Evolutionary conservation across 192 early-diverging fungal species (phyloP), one percentile per base, ranked within the genome.

Genomic region (Coemansia sp.): DNA sequence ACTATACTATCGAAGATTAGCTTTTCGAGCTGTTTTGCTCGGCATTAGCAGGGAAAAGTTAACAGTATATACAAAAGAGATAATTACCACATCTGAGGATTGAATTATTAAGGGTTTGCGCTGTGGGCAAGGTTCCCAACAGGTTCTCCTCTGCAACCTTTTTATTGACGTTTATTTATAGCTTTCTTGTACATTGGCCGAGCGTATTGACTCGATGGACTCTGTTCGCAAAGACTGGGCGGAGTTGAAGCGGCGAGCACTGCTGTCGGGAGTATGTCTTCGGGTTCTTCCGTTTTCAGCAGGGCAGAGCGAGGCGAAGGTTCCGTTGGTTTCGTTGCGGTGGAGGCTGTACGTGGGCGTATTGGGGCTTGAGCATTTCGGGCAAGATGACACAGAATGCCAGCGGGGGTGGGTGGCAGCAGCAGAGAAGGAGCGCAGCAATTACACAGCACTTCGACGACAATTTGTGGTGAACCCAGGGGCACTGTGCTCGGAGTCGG

Each of bases 341-440:
- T 76, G 72, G 72, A 65, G 72, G 10, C n/a, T 68, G 4, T 63
- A 60, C n/a, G 49, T 76, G 25, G 72, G 58, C 45, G 15, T 65
- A 4, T 50, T 76, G 17, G 65, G 65, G 7, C 48, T 56, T 17
- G 65, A 76, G 56, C 31, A 31, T 21, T 68, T 76, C 46, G 65
- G 61, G 14, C 39, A 63, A 4, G 65, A 63, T 7, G 72, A 68
- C 40, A 38, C 33, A 18, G 70, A 62, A 21, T 68, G 65, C 33
- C 22, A 18, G 27, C 41, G 53, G 0, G 46, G 56, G 4, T 76
- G 72, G 72, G 17, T n/a, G 2, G 35, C 32, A 17, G 53, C 49
- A 8, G 48, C 46, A 3, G 57, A 50, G 8, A 57, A 63, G 38
- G 72, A 76, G 72, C 65, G 72, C 23, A 41, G 31, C 3, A 64